Conservation (phyloP, 371 early-diverging fungal genomes). For the Fennellomyces sp. region DNA sequence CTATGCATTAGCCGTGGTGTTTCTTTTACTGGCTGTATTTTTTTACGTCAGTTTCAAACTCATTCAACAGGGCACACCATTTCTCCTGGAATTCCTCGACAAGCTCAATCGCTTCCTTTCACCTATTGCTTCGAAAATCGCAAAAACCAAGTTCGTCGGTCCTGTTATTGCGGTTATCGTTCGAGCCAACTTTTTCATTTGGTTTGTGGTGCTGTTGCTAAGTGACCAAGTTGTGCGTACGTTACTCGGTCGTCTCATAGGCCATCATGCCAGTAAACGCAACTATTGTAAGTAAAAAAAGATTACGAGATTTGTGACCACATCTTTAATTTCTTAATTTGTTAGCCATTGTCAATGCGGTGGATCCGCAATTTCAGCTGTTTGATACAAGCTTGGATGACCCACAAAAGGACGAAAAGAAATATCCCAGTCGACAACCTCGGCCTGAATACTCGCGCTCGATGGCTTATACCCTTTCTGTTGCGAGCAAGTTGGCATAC, state of each 20-base stretch:
- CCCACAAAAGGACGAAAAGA: neutral
- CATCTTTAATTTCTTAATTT: neutral
- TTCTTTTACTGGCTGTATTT: conserved; percentile 25
- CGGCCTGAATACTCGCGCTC: conserved; percentile 47
- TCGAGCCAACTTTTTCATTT: conserved; percentile 37
- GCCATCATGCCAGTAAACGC: conserved; percentile 32
- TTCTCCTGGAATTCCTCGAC: conserved; percentile 23
- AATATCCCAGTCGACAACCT: neutral
- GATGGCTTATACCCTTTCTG: conserved; percentile 57
- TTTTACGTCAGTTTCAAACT: conserved; percentile 37
- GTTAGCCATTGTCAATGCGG: conserved; percentile 39
- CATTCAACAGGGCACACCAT: conserved; percentile 36
- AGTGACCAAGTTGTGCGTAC: conserved; percentile 41
- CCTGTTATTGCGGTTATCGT: conserved; percentile 30
- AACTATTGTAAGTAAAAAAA: conserved; percentile 31
- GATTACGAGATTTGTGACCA: neutral
- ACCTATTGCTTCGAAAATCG: conserved; percentile 29
- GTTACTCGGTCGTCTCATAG: conserved; percentile 30
- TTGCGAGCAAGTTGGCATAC: conserved; percentile 58
- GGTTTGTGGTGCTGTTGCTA: conserved; percentile 37
- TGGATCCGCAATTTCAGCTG: conserved; percentile 31
- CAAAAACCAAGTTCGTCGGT: conserved; percentile 30
- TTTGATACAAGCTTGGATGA: conserved; percentile 12
- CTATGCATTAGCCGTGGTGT: conserved; percentile 26
- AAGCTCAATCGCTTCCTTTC: conserved; percentile 21